Evolutionary conservation across 495 filamentous ascomycete genomes (phyloP), one percentile per base, ranked within the genome.

Genomic region (Aspergillus conjunctus): DNA sequence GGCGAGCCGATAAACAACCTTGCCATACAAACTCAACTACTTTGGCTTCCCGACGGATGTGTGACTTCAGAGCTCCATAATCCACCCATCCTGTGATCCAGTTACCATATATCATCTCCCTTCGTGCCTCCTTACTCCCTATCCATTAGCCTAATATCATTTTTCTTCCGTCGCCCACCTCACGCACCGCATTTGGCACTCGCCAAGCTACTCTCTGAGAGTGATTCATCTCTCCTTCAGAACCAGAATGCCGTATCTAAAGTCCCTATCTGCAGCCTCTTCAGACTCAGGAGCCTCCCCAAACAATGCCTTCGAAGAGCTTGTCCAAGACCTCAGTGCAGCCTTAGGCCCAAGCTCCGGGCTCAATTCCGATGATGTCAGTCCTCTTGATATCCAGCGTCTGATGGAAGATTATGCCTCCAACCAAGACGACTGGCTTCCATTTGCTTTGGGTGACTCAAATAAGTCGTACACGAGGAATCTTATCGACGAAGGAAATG

Each of bases 401-500:
- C 71, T 90, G 60, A 93, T 97, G 91, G 71, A 84, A 48, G 74
- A 77, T 20, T 97, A 97, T 68, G 65, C 71, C 14, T 91, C 88
- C 7, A 71, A 85, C 30, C 74, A 85, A 43, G 64, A 72, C 4
- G 88, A 95, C 39, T 97, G 93, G 93, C 65, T 73, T 18, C 72
- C 70, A 57, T 97, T 87, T 71, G 90, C 90, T 9, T 72, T 92
- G 51, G 79, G 75, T 7, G 87, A 95, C 69, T 56, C 71, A 34
- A 85, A 75, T 49, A 79, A 85, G 61, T 79, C 80, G 1, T 97
- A 96, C 72, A 97, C 93, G 1, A 74, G 93, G 54, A 97, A 97
- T 66, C 80, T 96, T 31, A 91, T 97, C 18, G 91, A 96, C 65
- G 86, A 90, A 67, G 91, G 92, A 4, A 96, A 96, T 68, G 92